phyloP scores from a whole-genome alignment of 495 filamentous ascomycete species.

The Daldinia decipiens region DNA sequence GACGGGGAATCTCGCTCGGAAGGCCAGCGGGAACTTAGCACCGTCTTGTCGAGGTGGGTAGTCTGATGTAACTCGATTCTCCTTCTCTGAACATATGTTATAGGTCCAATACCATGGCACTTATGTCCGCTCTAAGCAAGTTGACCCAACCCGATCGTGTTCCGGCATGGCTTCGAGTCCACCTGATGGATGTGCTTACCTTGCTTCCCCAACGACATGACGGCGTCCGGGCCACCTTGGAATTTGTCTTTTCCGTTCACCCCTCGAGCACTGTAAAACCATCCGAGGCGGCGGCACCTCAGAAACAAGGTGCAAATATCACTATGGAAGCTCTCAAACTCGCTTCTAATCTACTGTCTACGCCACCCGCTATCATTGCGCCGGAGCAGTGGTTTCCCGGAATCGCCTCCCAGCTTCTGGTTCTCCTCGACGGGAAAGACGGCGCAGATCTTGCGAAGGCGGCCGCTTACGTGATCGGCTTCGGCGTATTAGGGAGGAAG shows the following conservation, averaged over 20 bases:
- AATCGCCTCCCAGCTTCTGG: constrained; percentile 73
- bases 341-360: constrained; percentile 69
- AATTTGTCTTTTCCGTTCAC: constrained; percentile 74
- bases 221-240: constrained; percentile 74
- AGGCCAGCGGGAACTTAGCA: constrained; percentile 52
- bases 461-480: constrained; percentile 77
- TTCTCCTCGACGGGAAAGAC: constrained; percentile 72
- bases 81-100: constrained; percentile 44
- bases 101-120: constrained; percentile 56
- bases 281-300: constrained; percentile 53
- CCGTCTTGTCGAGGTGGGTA: constrained; percentile 56
- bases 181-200: constrained; percentile 67
- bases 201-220: constrained; percentile 69
- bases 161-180: constrained; percentile 61
- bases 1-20: constrained; percentile 44
- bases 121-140: constrained; percentile 59
- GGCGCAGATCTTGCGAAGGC: constrained; percentile 71
- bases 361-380: constrained; percentile 67
- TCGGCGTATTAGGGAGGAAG: constrained; percentile 74
- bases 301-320: constrained; percentile 69
- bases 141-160: constrained; percentile 57
- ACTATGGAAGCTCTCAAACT: constrained; percentile 78
- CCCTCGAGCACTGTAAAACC: constrained; percentile 55
- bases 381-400: constrained; percentile 68
- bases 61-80: constrained; percentile 3